Conservation (phyloP, 2,329 filamentous ascomycete genomes). For the Colletotrichum theobromicola region DNA sequence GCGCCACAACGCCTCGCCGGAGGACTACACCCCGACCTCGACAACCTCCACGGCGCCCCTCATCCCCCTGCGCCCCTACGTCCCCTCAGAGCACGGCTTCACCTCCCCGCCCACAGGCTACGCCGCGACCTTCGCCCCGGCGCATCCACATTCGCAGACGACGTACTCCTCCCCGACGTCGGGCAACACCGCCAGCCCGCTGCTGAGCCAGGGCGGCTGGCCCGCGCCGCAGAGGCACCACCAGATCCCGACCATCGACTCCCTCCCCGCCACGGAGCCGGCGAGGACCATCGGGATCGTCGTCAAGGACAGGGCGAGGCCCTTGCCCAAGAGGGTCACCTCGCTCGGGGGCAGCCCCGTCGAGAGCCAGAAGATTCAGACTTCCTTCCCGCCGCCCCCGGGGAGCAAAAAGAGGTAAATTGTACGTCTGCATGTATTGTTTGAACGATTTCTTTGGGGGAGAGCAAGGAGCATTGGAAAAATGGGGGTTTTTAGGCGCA, state of each 20-base stretch:
- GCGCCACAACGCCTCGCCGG: conserved; percentile 19
- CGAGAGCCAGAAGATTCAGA: conserved; percentile 40
- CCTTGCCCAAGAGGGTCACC: conserved; percentile 13
- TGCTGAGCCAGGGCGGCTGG: conserved; percentile 19
- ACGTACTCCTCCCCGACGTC: conserved; percentile 15
- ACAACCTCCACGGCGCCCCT: conserved; percentile 40
- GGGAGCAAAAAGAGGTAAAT: conserved; percentile 23
- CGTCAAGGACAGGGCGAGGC: neutral
- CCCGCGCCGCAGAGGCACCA: neutral
- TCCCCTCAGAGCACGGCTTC: conserved; percentile 32
- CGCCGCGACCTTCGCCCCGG: conserved; percentile 4
- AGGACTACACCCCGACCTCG: conserved; percentile 34
- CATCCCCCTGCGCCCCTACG: conserved; percentile 31
- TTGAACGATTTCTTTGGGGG: neutral
- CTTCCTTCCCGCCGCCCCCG: conserved; percentile 45
- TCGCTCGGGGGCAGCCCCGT: conserved; percentile 32
- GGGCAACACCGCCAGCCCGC: conserved; percentile 19
- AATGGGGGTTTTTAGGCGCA: neutral
- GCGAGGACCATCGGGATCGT: neutral
- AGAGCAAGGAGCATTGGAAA: neutral
- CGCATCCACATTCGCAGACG: neutral
- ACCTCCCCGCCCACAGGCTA: conserved; percentile 21
- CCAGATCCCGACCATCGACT: neutral
- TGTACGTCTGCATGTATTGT: neutral
- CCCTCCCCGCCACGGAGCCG: neutral